Evolutionary conservation across 768 basidiomycete species (phyloP).

Genomic region (Lactarius evosmus): DNA sequence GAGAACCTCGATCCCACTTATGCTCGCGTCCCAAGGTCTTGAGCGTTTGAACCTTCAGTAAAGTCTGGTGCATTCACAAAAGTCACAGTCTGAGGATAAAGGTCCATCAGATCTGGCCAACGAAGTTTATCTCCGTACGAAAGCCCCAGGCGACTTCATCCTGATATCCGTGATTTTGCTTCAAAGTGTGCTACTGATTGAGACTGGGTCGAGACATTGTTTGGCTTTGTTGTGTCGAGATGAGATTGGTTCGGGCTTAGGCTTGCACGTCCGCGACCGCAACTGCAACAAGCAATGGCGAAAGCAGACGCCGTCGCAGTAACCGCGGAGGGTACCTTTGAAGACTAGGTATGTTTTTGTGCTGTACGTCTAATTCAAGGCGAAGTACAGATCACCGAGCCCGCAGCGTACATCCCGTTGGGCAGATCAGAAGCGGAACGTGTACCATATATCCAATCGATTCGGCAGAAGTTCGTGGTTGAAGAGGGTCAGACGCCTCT

Average conservation of each 20-base stretch:
- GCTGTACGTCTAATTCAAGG: constrained; percentile 4
- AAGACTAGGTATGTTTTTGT: constrained; percentile 59
- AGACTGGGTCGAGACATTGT: too few relatives aligned
- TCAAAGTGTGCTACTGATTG: too few relatives aligned
- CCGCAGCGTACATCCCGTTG: constrained; percentile 70
- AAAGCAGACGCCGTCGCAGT: constrained; percentile 74
- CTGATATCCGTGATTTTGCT: too few relatives aligned
- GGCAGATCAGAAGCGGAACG: constrained; percentile 67
- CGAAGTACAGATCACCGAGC: constrained; percentile 60
- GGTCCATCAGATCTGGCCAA: background rate
- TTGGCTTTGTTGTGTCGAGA: background rate
- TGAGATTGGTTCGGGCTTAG: too few relatives aligned
- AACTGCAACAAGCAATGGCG: constrained; percentile 46
- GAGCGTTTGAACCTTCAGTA: background rate
- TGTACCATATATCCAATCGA: constrained; percentile 56
- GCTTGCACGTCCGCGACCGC: background rate
- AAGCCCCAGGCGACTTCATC: too few relatives aligned
- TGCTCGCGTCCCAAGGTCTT: background rate
- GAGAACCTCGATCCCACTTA: background rate
- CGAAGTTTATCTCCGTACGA: background rate
- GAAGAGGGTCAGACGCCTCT: constrained; percentile 51
- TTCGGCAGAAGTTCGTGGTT: constrained; percentile 56
- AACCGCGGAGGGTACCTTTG: constrained; percentile 85
- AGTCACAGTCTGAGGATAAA: background rate
- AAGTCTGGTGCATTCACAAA: background rate